Conservation (phyloP, 768 basidiomycete species). For the Tephrocybe sp. region DNA sequence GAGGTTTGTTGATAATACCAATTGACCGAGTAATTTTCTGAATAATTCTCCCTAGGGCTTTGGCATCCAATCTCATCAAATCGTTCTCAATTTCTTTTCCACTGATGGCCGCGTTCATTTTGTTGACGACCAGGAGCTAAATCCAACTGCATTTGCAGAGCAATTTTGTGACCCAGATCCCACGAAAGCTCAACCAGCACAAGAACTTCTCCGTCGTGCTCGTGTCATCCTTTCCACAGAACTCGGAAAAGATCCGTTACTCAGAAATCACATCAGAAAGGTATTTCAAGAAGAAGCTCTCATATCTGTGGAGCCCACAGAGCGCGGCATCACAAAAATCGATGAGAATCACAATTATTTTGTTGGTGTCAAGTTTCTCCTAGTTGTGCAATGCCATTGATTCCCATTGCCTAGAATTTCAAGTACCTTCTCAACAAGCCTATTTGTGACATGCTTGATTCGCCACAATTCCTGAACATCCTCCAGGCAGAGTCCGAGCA, state of each 20-base stretch:
- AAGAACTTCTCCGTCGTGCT: conserved; percentile 70
- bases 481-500: conserved; percentile 88
- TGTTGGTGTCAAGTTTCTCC: conserved; percentile 36
- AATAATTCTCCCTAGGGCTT: conserved; percentile 56
- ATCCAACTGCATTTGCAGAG: conserved; percentile 80
- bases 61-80: conserved; percentile 76
- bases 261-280: conserved; percentile 75
- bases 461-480: conserved; percentile 86
- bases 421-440: conserved; percentile 89
- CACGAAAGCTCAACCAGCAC: conserved; percentile 50
- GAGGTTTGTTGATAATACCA: conserved; percentile 50
- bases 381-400: background rate
- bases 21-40: background rate
- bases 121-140: conserved; percentile 77
- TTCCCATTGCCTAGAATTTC: conserved; percentile 63
- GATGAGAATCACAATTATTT: conserved; percentile 71
- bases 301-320: conserved; percentile 82
- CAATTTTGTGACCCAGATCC: conserved; percentile 77
- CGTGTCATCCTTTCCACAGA: conserved; percentile 87
- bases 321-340: conserved; percentile 76
- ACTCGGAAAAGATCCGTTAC: conserved; percentile 87
- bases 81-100: conserved; percentile 80
- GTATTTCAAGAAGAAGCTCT: conserved; percentile 72
- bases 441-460: conserved; percentile 62
- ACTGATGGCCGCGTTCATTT: conserved; percentile 55